Evolutionary conservation across 805 yeast genomes (phyloP).

Genomic region (Candida multigemmis): DNA sequence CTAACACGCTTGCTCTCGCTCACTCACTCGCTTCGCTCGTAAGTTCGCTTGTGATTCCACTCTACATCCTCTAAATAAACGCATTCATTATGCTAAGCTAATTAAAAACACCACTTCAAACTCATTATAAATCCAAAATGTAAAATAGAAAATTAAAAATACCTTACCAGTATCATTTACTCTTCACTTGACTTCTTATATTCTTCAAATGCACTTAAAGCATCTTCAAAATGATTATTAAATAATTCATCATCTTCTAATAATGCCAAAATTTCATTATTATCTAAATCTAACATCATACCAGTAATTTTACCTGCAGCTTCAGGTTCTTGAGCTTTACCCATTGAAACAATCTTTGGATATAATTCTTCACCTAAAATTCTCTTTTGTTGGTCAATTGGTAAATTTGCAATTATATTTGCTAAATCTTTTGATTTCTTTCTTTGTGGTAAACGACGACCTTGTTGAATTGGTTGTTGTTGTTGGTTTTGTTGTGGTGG

Average conservation of each 20-base stretch:
- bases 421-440: constrained; percentile 45
- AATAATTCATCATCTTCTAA: constrained; percentile 86
- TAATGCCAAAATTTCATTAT: constrained; percentile 79
- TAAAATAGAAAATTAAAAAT: no score
- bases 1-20: no score
- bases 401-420: constrained; percentile 52
- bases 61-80: no score
- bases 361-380: constrained; percentile 95
- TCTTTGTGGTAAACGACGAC: constrained; percentile 46
- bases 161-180: no score
- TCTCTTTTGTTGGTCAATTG: constrained; percentile 93
- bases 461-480: constrained; percentile 50
- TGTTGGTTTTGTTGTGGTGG: constrained; percentile 36
- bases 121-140: no score
- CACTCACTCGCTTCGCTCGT: no score
- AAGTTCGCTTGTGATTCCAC: no score
- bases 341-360: constrained; percentile 81
- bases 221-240: constrained; percentile 88
- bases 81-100: no score
- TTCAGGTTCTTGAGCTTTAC: constrained; percentile 83
- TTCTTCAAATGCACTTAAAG: constrained; percentile 87
- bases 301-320: constrained; percentile 99
- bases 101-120: no score
- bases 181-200: constrained; percentile 75
- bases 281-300: constrained; percentile 94